phyloP scores from a whole-genome alignment of 495 filamentous ascomycete species.

The Friedmanniomyces endolithicus region DNA sequence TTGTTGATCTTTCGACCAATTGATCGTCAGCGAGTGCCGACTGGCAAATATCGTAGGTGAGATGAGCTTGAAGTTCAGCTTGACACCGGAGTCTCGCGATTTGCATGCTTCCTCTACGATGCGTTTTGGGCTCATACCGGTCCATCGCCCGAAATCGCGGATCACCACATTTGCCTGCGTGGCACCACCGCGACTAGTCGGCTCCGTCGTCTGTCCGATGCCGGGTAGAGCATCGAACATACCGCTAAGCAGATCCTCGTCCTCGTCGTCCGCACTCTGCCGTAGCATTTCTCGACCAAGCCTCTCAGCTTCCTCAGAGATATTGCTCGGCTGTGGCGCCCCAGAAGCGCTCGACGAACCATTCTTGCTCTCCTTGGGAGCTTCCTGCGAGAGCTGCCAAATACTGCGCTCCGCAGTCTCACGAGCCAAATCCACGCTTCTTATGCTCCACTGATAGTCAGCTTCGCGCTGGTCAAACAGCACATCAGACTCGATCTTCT shows the following conservation, averaged over 20 bases:
- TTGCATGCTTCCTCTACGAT: constrained; percentile 79
- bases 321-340: background rate
- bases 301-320: constrained; percentile 33
- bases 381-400: constrained; percentile 14
- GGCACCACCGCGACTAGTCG: background rate
- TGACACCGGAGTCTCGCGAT: constrained; percentile 58
- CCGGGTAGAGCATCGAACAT: constrained; percentile 42
- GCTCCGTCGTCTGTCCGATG: constrained; percentile 31
- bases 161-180: constrained; percentile 38
- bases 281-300: constrained; percentile 5
- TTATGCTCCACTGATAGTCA: constrained; percentile 57
- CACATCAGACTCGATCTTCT: constrained; percentile 67
- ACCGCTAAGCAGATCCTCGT: constrained; percentile 50
- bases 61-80: constrained; percentile 50
- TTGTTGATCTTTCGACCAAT: constrained; percentile 71
- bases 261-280: constrained; percentile 36
- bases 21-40: constrained; percentile 58
- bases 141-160: constrained; percentile 73
- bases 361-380: background rate
- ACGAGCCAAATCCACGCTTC: constrained; percentile 53
- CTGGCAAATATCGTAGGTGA: constrained; percentile 61
- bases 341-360: background rate
- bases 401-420: constrained; percentile 33
- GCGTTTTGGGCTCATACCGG: constrained; percentile 54
- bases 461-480: constrained; percentile 72